Evolutionary conservation across 2,329 filamentous ascomycete species (phyloP), one percentile per base, ranked within the genome.

Genomic region (Trichoderma sp.): DNA sequence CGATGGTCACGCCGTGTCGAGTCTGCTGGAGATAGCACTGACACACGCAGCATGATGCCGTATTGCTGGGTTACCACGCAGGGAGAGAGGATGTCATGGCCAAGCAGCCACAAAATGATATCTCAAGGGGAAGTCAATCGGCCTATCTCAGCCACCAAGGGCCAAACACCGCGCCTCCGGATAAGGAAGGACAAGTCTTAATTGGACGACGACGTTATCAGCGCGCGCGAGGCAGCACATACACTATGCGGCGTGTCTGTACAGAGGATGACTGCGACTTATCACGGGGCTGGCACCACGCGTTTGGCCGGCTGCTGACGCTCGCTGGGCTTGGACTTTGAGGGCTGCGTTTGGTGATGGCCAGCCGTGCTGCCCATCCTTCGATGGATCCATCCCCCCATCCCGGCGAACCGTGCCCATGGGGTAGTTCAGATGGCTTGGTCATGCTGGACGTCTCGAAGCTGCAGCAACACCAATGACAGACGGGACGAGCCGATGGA

Each of bases 401-500:
- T 41, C 21, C 34, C 7, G 9, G 14, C 30, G 24, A 39, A 17
- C 19, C 24, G 15, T 28, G 39, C 45, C 57, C 45, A 28, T 39
- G 47, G 57, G 47, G 57, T 28, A 51, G 45, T 34, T 44, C 21
- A 62, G n/a, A 26, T 3, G 34, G 5, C 17, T 34, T 21, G 57
- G 57, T 51, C 57, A 60, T 24, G 21, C 30, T 24, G 45, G 21
- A 24, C 19, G 19, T 15, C 34, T 43, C 21, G 34, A 41, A 44
- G 17, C 39, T n/a, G 52, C 7, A 26, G 50, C 45, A 26, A 54
- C 41, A 34, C 47, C 34, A 61, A 58, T 51, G 7, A 24, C 34
- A 17, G 39, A 34, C 60, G 60, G 60, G 60, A 63, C 60, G 60
- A 63, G 48, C 60, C 60, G 60, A 10, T 10, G 55, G 24, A 34